Conservation (phyloP, 192 early-diverging fungal species). For the Geosiphon pyriformis region DNA sequence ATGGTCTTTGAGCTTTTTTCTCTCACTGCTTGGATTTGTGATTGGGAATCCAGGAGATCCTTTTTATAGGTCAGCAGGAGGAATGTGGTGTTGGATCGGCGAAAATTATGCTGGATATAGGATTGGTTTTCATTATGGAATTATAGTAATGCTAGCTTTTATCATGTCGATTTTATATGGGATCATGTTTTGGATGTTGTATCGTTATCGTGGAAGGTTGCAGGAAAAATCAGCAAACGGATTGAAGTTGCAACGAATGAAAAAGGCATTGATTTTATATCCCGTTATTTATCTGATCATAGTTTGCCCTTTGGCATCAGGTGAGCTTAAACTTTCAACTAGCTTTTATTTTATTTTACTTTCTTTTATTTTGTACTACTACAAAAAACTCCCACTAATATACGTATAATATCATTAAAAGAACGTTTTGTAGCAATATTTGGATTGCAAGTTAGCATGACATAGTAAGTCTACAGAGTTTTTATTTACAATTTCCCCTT, state of each 20-base stretch:
- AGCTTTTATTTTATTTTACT: too few relatives aligned
- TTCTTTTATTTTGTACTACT: too few relatives aligned
- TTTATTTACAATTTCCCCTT: too few relatives aligned
- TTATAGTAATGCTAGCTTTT: background rate
- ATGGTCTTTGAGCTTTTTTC: background rate
- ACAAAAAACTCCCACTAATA: too few relatives aligned
- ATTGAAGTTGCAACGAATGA: background rate
- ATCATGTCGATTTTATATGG: background rate
- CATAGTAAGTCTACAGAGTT: too few relatives aligned
- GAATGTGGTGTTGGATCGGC: slow-evolving; percentile 1
- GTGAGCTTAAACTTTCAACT: too few relatives aligned
- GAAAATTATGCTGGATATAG: background rate
- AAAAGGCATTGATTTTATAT: background rate
- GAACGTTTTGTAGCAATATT: too few relatives aligned
- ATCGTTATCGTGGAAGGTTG: background rate
- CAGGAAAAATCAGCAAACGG: background rate
- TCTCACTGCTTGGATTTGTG: background rate
- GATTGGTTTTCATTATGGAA: background rate
- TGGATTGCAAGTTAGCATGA: too few relatives aligned
- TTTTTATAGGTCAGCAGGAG: background rate
- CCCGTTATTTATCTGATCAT: background rate
- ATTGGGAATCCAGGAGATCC: background rate
- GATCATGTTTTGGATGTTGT: background rate
- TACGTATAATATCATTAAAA: too few relatives aligned
- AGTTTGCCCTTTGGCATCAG: background rate